A percentile compares a stretch with the other conserved stretches of the same genome.
Evolutionary conservation across 179 eudicot species (phyloP).

Genomic region (Amaranthus tricolor): DNA sequence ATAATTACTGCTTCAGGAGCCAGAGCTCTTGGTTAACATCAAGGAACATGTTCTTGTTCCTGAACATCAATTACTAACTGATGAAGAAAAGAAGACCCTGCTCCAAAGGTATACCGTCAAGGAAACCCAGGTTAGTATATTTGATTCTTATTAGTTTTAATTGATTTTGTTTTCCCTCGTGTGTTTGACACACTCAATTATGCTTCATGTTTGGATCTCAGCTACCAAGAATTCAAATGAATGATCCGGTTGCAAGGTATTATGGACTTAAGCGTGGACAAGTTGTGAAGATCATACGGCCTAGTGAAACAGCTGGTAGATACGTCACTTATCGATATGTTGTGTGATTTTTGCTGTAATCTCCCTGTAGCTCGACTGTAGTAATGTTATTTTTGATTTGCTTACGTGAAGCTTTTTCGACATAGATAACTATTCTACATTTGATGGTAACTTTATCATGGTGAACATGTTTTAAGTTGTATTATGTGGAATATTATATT

Average conservation of each 20-base stretch:
- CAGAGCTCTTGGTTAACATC: constrained; percentile 75
- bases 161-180: not conserved
- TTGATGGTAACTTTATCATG: not conserved
- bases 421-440: not conserved
- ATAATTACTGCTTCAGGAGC: constrained; percentile 42
- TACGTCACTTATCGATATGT: constrained; percentile 72
- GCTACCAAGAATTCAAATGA: constrained; percentile 79
- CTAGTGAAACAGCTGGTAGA: constrained; percentile 86
- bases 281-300: constrained; percentile 73
- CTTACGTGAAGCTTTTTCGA: not conserved
- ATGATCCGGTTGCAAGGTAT: constrained; percentile 74
- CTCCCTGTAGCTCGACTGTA: not conserved
- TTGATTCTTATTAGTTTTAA: not conserved
- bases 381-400: not conserved
- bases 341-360: constrained; percentile 26
- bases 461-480: not conserved
- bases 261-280: constrained; percentile 80
- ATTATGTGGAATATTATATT: not conserved
- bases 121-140: constrained; percentile 70
- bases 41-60: constrained; percentile 85
- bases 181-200: not conserved
- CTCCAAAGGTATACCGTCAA: constrained; percentile 81
- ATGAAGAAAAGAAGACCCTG: constrained; percentile 80
- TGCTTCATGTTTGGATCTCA: constrained; percentile 23
- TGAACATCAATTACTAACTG: constrained; percentile 67